Conservation (phyloP, 768 basidiomycete species). For the Inosperma sp. region DNA sequence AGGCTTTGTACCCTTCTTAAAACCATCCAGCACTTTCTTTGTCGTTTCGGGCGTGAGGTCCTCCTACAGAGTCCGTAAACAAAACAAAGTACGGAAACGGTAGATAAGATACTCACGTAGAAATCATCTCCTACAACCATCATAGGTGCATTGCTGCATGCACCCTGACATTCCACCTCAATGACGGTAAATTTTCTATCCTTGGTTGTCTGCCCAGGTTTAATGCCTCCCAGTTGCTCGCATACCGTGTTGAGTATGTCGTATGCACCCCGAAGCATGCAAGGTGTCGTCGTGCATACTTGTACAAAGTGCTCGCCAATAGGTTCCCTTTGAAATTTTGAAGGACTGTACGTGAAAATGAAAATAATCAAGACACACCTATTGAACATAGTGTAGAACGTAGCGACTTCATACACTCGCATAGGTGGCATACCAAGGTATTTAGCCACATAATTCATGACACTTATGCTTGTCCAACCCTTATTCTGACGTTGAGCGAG, state of each 20-base stretch:
- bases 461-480: constrained; percentile 96
- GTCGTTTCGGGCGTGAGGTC: constrained; percentile 76
- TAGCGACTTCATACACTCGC: constrained; percentile 99
- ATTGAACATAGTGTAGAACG: constrained; percentile 99
- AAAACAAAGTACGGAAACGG: neutral
- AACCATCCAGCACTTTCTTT: constrained; percentile 73
- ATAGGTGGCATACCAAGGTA: constrained; percentile 92
- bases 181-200: constrained; percentile 97
- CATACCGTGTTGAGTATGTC: constrained; percentile 85
- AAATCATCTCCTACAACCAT: constrained; percentile 94
- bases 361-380: constrained; percentile 45
- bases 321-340: constrained; percentile 59
- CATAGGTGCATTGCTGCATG: constrained; percentile 98
- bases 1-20: constrained; percentile 78
- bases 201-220: constrained; percentile 87
- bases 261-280: constrained; percentile 90
- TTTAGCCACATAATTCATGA: constrained; percentile 98
- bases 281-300: constrained; percentile 98
- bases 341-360: constrained; percentile 1
- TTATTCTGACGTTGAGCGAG: constrained; percentile 97
- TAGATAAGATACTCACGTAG: constrained; percentile 56
- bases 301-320: constrained; percentile 94
- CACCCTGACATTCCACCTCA: constrained; percentile 98
- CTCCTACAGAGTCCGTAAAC: constrained; percentile 49
- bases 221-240: constrained; percentile 74